Conservation (phyloP, 2,329 filamentous ascomycete genomes). For the Epichloe typhina region DNA sequence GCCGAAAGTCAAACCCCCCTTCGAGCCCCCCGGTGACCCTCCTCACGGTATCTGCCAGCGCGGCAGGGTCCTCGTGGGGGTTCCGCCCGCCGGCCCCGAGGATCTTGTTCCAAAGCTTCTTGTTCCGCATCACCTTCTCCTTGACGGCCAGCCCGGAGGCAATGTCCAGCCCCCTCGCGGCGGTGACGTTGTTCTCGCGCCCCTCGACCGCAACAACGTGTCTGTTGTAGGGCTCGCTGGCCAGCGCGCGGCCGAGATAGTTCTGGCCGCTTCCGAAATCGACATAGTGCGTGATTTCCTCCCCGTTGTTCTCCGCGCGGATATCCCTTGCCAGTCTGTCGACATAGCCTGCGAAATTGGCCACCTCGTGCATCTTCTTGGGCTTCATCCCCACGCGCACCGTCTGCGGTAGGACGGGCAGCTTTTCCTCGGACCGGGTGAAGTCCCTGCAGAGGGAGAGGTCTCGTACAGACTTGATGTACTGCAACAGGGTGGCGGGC, state of each 20-base stretch:
- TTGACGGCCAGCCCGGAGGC: constrained; percentile 63
- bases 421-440: constrained; percentile 25
- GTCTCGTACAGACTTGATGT: constrained; percentile 57
- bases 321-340: constrained; percentile 47
- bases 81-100: constrained; percentile 25
- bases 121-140: constrained; percentile 64
- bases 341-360: constrained; percentile 79
- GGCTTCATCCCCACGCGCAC: constrained; percentile 85
- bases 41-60: constrained; percentile 19
- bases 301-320: constrained; percentile 30
- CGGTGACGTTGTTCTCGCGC: constrained; percentile 75
- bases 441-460: constrained; percentile 56
- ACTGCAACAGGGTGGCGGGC: constrained; percentile 50
- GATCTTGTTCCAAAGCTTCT: constrained; percentile 57
- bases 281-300: constrained; percentile 69
- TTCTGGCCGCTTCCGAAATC: constrained; percentile 97
- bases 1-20: constrained; percentile 30
- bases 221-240: constrained; percentile 72
- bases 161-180: constrained; percentile 76
- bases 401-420: constrained; percentile 50
- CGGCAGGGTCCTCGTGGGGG: constrained; percentile 27
- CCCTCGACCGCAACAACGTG: constrained; percentile 83
- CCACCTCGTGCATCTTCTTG: constrained; percentile 92
- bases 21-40: constrained; percentile 22
- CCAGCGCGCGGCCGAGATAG: constrained; percentile 80